Conservation (phyloP, 176 grass and related monocot species). For the Chloris gayana region DNA sequence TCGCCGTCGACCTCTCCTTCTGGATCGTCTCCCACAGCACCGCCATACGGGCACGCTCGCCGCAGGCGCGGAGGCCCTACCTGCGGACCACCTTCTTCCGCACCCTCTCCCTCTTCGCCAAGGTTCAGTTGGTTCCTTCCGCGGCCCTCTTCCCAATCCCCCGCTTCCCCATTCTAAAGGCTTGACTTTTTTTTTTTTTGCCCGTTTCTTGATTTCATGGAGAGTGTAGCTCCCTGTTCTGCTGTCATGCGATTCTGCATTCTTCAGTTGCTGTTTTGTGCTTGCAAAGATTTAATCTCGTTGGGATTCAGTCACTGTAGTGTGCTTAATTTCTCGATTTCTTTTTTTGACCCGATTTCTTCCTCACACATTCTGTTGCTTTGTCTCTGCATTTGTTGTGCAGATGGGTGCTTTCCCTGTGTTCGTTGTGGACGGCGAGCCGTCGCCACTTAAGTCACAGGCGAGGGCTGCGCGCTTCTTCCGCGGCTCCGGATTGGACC, state of each 20-base stretch:
- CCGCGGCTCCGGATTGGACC: constrained; percentile 61
- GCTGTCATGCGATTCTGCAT: not conserved
- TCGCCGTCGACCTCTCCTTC: constrained; percentile 95
- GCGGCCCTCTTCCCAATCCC: not conserved
- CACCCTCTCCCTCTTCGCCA: constrained; percentile 87
- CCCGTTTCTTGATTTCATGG: not conserved
- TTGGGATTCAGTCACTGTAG: not conserved
- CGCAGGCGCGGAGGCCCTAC: constrained; percentile 63
- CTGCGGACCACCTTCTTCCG: constrained; percentile 86
- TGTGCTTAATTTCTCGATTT: constrained; percentile 14
- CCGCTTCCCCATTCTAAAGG: not conserved
- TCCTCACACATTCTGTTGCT: not conserved
- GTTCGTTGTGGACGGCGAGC: constrained; percentile 83
- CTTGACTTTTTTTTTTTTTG: not conserved
- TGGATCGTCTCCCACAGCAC: constrained; percentile 89
- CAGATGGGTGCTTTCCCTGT: constrained; percentile 95
- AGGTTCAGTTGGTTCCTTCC: constrained; percentile 40
- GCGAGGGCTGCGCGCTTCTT: constrained; percentile 86
- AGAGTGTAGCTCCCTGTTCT: not conserved
- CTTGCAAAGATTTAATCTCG: constrained; percentile 14
- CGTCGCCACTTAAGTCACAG: constrained; percentile 80
- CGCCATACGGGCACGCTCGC: constrained; percentile 55
- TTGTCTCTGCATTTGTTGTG: constrained; percentile 10
- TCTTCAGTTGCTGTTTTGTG: not conserved
- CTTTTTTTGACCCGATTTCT: too few species aligned